Base-by-base conservation (phyloP, 2,329 filamentous ascomycete species). In the Neoscytalidium dimidiatum region DNA sequence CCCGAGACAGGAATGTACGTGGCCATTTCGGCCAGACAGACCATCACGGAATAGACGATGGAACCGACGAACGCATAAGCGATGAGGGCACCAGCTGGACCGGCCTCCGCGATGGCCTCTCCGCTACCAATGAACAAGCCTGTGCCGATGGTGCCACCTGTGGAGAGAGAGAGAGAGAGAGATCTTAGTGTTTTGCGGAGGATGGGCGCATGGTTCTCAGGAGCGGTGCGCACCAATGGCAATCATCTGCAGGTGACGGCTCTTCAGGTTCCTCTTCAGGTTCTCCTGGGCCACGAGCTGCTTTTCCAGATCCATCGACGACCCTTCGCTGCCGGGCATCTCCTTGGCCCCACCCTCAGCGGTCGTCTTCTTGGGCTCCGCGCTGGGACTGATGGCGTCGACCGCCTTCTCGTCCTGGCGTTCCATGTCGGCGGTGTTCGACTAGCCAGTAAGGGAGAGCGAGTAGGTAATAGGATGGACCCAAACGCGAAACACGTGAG, bases 1-100 rank as follows among this genome's bases (percentile, higher is more conserved):
- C 90, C 92, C 21, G 89, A 82, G 38, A 94, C 87, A 5, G 92
- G 92, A 29, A 94, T 88, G 70, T 88, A 92, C 11, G 91, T 89
- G 9, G 91, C 89, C 84, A 95, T 90, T 78, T 96, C 84, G 62
- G 82, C 82, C 29, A 86, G 76, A 51, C 81, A 83, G 66, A 75
- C 72, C 89, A 94, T 93, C 77, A 94, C 88, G 4, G 88, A 88
- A 80, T 86, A 94, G 53, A 94, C 86, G 66, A 94, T 85, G 17
- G 86, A 82, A 60, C 90, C 91, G 72, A 93, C 73, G 58, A 83
- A 78, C 44, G 73, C 70, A 67, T 81, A 83, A 41, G 79, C 81
- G 64, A 83, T 72, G 38, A 84, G 73, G 28, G 82, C 77, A 53
- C 81, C 80, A 7, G 75, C 76, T 41, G 83, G 84, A 21, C 84